A percentile compares a stretch with the other conserved stretches of the same genome.
These are phyloP conservation scores for Pythium folliculosum DNA, from an alignment of 352 stramenopile species.

Conservation along the genomic window DNA sequence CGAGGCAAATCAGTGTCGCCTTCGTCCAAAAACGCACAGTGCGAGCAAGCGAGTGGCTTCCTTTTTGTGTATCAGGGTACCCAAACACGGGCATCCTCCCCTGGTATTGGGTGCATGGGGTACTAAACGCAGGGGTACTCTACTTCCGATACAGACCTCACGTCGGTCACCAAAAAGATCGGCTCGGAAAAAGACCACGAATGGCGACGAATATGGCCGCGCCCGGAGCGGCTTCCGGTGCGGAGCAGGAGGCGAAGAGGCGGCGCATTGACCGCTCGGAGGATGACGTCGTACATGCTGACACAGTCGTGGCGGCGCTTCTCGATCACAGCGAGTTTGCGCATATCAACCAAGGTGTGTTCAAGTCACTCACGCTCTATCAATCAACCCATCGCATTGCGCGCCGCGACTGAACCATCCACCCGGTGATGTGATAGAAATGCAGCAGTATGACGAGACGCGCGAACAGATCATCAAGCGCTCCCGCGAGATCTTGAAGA, in stretches of 20 bases:
- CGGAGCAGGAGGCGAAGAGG: conserved; percentile 20
- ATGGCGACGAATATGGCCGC: conserved; percentile 17
- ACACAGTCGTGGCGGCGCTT: conserved; percentile 7
- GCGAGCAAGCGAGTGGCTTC: conserved; percentile 3
- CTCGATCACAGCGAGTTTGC: conserved; percentile 33
- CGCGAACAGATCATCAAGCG: conserved; percentile 95
- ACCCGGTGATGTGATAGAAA: conserved; percentile 41
- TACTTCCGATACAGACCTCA: conserved; percentile 11
- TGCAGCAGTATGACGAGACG: conserved; percentile 92
- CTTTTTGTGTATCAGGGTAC: conserved; percentile 3
- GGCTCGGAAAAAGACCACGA: neutral
- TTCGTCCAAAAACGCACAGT: conserved; percentile 26
- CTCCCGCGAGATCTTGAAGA: conserved; percentile 94
- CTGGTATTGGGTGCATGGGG: neutral
- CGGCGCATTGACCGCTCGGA: conserved; percentile 12
- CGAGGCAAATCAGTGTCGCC: conserved; percentile 18
- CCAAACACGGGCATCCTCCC: neutral
- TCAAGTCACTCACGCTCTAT: no score
- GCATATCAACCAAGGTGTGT: conserved; percentile 33
- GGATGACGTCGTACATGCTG: neutral
- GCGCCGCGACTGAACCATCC: neutral
- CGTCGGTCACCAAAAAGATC: conserved; percentile 6
- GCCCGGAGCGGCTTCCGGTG: conserved; percentile 5
- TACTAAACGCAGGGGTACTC: neutral
- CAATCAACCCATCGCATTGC: neutral